phyloP scores from a whole-genome alignment of 2,329 filamentous ascomycete species.

The Dactylellina sp. region DNA sequence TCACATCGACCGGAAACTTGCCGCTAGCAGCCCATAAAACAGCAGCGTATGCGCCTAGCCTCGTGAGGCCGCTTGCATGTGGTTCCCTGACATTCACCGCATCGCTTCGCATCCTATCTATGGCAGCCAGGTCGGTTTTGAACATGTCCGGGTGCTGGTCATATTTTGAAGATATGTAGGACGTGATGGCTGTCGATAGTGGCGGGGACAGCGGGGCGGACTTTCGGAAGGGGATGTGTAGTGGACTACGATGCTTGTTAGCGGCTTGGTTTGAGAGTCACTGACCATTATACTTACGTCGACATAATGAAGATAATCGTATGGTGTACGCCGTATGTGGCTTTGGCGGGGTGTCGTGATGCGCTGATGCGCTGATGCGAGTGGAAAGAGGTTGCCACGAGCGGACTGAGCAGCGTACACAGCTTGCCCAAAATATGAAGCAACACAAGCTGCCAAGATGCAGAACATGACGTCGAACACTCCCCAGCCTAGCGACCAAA shows the following conservation, averaged over 20 bases:
- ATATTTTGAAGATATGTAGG: conserved; percentile 98
- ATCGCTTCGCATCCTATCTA: conserved; percentile 83
- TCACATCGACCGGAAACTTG: conserved; percentile 94
- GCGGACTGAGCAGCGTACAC: conserved; percentile 1
- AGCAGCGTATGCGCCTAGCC: conserved; percentile 89
- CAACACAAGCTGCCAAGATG: conserved; percentile 41
- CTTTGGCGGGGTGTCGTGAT: neutral
- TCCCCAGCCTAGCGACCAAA: no score
- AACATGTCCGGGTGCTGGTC: conserved; percentile 99
- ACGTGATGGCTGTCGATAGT: conserved; percentile 83
- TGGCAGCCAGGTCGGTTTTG: conserved; percentile 83
- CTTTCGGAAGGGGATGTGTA: conserved; percentile 87
- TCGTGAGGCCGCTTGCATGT: conserved; percentile 84
- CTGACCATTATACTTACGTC: conserved; percentile 24
- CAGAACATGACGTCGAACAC: conserved; percentile 34
- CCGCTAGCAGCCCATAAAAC: conserved; percentile 93
- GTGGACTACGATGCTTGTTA: conserved; percentile 59
- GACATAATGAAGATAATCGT: conserved; percentile 28
- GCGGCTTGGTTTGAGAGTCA: neutral
- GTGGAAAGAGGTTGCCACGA: conserved; percentile 6
- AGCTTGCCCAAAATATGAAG: conserved; percentile 12
- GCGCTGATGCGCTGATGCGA: neutral
- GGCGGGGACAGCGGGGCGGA: conserved; percentile 76
- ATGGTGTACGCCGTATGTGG: neutral
- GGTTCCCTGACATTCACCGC: conserved; percentile 91